Evolutionary conservation across 2,329 filamentous ascomycete genomes (phyloP), one percentile per base, ranked within the genome.

Genomic region (Diplodia mutila): DNA sequence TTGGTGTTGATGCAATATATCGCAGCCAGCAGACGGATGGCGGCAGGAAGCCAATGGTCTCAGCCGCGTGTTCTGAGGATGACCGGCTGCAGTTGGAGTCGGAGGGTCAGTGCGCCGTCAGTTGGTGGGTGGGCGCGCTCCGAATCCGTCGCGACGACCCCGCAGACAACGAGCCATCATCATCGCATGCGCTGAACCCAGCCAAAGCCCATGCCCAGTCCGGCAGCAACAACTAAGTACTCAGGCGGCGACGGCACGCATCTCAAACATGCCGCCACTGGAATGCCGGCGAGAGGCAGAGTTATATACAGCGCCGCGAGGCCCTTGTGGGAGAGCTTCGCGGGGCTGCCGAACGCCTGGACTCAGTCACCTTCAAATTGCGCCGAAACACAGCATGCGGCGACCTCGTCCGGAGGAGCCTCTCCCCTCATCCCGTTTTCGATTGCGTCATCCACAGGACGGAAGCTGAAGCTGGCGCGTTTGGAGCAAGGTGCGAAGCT

Each of bases 121-220:
- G 32, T 21, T 29, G 52, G 7, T 54, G 14, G 52, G 7, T 54
- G 14, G 52, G 8, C 55, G 55, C 8, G 55, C n/a, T 25, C 59
- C 59, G 42, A 63, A 63, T 63, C 59, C 59, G 59, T 63, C 59
- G 42, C 29, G 29, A 51, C 29, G 29, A 51, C 59, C 59, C 59
- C 59, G 59, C 59, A 48, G 25, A 14, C 5, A 23, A 4, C 52
- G 27, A 52, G 23, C 49, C n/a, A 32, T 32, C 29, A 32, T 6
- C 25, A 21, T 55, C 32, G 25, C 53, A 55, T 18, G 8, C 29
- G 55, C 57, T n/a, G 57, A 29, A 42, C 23, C 5, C 32, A 49
- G 27, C 25, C 42, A 27, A 12, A 23, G 59, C 18, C 46, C 21
- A 29, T 51, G 42, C 46, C 46, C 14, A 23, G 34, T 63, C 59